Evolutionary conservation across 345 rosid genomes (phyloP), one percentile per base, ranked within the genome.

Genomic region (Zanthoxylum bungeanum): DNA sequence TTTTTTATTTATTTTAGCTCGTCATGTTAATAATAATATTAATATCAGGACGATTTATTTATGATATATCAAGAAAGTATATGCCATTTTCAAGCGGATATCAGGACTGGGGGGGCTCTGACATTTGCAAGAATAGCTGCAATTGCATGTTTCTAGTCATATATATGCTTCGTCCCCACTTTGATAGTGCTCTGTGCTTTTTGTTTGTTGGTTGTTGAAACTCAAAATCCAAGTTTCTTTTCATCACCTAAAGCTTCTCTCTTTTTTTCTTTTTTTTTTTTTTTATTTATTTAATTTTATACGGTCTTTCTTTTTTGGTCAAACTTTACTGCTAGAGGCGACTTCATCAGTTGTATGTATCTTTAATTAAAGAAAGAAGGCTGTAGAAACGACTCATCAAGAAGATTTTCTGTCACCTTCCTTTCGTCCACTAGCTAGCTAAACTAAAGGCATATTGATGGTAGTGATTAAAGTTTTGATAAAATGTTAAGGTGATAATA

Each of bases 251-350:
- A 14, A 1, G 11, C 25, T 19, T 19, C 46, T 60, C 36, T 9
- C 46, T 8, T n/a, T n/a, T 17, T 62, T 27, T 58, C 1, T 11
- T 9, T 42, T 4, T 12, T 7, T 1, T 0, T 24, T 53, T 4
- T 7, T 21, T 28, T 16, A 21, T 16, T 49, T 9, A 5, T 22
- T 2, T 4, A 11, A 22, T 25, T 3, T 51, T 0, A n/a, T n/a
- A 25, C 39, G n/a, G n/a, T 21, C 46, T 1, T 5, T 37, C 9
- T 46, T 2, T 57, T 33, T 73, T 62, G 64, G 85, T 82, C 85
- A 78, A 78, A 62, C 25, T 27, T 73, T 76, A 12, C 72, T 73
- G 82, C 82, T 1, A 30, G 60, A 17, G 27, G 73, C 7, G n/a
- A 16, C 34, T 17, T 30, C 62, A 52, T 30, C 62, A 52, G 59